Percentiles rank a stretch among this genome's conserved stretches.
These are phyloP conservation scores for Fagus sylvatica DNA, from an alignment of 306 rosid species.

Conservation along the genomic window DNA sequence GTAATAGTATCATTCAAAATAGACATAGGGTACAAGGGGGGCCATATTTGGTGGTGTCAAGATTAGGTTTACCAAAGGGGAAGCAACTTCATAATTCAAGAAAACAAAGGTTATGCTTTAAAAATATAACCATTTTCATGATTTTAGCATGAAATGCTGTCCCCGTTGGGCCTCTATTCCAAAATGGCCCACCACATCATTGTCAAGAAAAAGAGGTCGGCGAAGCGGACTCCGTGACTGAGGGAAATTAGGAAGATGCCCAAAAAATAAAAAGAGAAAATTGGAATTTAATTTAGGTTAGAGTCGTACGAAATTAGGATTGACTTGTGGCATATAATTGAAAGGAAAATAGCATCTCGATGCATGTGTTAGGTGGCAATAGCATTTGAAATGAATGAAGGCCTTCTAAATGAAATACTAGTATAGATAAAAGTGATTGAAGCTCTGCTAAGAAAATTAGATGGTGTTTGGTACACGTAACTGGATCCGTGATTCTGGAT, in stretches of 20 bases:
- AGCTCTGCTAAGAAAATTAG: too few relatives aligned
- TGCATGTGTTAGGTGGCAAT: neutral
- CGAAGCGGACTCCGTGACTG: slow-evolving; percentile 30
- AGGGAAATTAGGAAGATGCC: slow-evolving; percentile 17
- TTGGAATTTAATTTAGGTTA: neutral
- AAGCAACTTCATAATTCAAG: slow-evolving; percentile 8
- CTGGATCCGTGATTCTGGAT: too few relatives aligned
- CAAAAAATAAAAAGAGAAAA: too few relatives aligned
- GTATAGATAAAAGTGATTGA: neutral
- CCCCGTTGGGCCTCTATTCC: neutral
- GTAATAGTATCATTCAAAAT: neutral
- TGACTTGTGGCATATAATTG: neutral
- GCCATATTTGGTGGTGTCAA: slow-evolving; percentile 23
- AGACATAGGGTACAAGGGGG: neutral
- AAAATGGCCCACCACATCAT: slow-evolving; percentile 19
- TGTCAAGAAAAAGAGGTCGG: slow-evolving; percentile 6
- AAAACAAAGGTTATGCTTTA: neutral
- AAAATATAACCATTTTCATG: neutral
- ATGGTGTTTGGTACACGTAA: too few relatives aligned
- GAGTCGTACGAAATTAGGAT: neutral
- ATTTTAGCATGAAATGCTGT: slow-evolving; percentile 17
- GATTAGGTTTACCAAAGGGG: neutral
- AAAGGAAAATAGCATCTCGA: too few relatives aligned
- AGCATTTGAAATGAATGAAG: neutral
- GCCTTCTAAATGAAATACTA: neutral